Conservation (phyloP, 768 basidiomycete genomes). For the Mycena leptocephala region DNA sequence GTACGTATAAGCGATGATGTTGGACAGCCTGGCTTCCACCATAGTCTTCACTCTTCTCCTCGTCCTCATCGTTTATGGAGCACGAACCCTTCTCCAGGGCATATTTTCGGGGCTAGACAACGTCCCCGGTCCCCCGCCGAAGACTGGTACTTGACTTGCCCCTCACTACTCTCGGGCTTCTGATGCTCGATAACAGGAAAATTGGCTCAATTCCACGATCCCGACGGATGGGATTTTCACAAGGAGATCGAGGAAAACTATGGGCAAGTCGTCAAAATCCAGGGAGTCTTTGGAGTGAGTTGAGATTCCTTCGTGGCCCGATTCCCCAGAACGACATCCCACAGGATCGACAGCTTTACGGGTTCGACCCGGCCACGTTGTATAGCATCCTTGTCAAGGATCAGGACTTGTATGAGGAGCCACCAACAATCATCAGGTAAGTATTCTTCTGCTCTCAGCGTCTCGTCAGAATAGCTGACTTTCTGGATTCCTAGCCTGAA, state of each 20-base stretch:
- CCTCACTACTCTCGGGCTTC: no score
- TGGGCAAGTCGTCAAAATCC: conserved; percentile 1
- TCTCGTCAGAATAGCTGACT: no score
- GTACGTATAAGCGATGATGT: no score
- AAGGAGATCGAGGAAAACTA: background rate
- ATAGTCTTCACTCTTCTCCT: no score
- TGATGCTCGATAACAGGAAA: background rate
- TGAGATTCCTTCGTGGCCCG: background rate
- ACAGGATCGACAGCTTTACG: conserved; percentile 6
- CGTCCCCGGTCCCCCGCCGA: no score
- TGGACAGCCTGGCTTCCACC: no score
- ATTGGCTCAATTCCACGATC: background rate
- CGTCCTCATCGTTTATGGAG: no score
- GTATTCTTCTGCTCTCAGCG: no score
- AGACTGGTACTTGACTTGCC: no score
- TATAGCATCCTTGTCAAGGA: conserved; percentile 4
- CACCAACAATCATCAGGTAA: background rate
- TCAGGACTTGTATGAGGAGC: background rate
- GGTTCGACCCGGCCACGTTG: conserved; percentile 1
- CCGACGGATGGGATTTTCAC: conserved; percentile 10
- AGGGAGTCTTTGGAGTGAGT: background rate
- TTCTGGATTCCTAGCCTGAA: background rate
- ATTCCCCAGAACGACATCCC: background rate
- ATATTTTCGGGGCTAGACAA: no score
- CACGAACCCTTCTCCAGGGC: no score